phyloP scores from a whole-genome alignment of 495 filamentous ascomycete genomes.

The Amniculicola lignicola region DNA sequence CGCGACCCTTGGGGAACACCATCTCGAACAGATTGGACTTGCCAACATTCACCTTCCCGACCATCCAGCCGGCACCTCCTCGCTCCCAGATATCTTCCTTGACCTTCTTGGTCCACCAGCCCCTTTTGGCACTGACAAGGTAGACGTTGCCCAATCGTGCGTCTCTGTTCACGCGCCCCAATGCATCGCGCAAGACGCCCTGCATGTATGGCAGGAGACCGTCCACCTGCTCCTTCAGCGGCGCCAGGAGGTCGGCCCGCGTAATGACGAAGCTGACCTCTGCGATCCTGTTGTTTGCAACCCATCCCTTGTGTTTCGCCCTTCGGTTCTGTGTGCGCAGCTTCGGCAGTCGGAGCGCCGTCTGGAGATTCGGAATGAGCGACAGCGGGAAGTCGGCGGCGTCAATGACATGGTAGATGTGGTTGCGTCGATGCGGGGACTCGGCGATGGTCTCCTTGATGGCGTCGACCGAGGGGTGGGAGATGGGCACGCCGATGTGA shows the following conservation, averaged over 20 bases:
- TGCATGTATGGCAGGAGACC: constrained; percentile 76
- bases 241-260: constrained; percentile 78
- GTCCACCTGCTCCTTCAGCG: constrained; percentile 75
- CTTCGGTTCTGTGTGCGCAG: constrained; percentile 75
- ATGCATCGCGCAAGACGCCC: constrained; percentile 65
- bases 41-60: constrained; percentile 96
- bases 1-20: constrained; percentile 79
- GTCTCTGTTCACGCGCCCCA: constrained; percentile 59
- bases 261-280: constrained; percentile 89
- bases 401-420: constrained; percentile 96
- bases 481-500: constrained; percentile 61
- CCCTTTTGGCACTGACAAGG: constrained; percentile 76
- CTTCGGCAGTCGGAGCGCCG: constrained; percentile 57
- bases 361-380: constrained; percentile 63
- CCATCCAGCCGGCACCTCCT: constrained; percentile 90
- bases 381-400: constrained; percentile 97
- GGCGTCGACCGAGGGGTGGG: constrained; percentile 72
- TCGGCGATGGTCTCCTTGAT: constrained; percentile 78
- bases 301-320: constrained; percentile 57
- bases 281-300: constrained; percentile 55
- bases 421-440: constrained; percentile 81
- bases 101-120: constrained; percentile 83
- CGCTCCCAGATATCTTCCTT: constrained; percentile 78
- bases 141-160: constrained; percentile 76
- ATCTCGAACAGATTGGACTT: constrained; percentile 87